phyloP scores from a whole-genome alignment of 2,329 filamentous ascomycete genomes.

The Truncatella angustata region DNA sequence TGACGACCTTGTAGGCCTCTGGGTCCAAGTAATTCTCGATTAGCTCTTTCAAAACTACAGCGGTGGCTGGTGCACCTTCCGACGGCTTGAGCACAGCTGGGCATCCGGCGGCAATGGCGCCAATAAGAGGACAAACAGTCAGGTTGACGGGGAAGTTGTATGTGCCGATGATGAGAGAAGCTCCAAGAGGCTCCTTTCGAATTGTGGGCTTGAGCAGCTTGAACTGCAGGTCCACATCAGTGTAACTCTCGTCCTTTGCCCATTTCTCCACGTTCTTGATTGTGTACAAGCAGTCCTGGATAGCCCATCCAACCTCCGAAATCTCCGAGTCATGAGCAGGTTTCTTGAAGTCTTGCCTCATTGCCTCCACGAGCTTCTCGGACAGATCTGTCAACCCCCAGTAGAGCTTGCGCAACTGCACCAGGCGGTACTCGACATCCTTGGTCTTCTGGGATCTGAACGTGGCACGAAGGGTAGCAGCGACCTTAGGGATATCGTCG shows the following conservation, averaged over 20 bases:
- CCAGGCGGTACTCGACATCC: conserved; percentile 74
- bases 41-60: conserved; percentile 77
- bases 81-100: conserved; percentile 89
- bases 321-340: conserved; percentile 70
- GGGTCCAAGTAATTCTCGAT: conserved; percentile 74
- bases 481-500: conserved; percentile 62
- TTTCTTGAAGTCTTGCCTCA: conserved; percentile 77
- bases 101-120: conserved; percentile 90
- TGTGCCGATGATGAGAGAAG: conserved; percentile 81
- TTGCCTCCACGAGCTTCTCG: conserved; percentile 69
- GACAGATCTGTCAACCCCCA: conserved; percentile 85
- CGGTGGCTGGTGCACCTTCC: conserved; percentile 73
- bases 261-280: conserved; percentile 77
- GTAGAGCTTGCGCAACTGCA: conserved; percentile 90
- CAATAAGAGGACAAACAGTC: conserved; percentile 73
- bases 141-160: conserved; percentile 94
- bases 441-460: conserved; percentile 81
- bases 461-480: conserved; percentile 61
- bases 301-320: conserved; percentile 73
- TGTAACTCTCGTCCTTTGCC: conserved; percentile 75
- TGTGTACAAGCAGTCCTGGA: conserved; percentile 78
- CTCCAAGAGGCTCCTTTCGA: conserved; percentile 83
- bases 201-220: conserved; percentile 71
- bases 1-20: conserved; percentile 72
- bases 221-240: conserved; percentile 67